A percentile compares a stretch with the other conserved stretches of the same genome.
Evolutionary conservation across 1,139 yeast genomes (phyloP).

Genomic region (Kurtzmaniella quercitrusa): DNA sequence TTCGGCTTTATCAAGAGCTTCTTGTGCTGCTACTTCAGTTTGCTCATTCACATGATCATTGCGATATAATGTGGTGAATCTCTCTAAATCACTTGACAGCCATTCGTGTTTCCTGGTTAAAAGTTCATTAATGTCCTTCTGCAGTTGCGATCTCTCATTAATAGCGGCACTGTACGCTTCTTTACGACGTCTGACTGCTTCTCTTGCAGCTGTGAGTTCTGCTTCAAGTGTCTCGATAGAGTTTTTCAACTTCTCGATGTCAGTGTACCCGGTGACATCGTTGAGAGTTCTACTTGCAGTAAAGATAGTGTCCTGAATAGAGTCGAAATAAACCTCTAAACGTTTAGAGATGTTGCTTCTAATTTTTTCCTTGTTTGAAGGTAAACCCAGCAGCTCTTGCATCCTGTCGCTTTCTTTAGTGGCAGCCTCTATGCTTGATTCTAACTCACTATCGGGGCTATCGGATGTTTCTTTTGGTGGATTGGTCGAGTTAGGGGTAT

Average conservation of each 20-base stretch:
- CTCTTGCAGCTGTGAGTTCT: conserved; percentile 48
- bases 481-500: background rate
- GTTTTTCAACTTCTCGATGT: conserved; percentile 68
- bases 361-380: conserved; percentile 27
- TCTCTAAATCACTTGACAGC: conserved; percentile 73
- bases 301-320: conserved; percentile 61
- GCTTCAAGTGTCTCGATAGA: conserved; percentile 51
- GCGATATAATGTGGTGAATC: conserved; percentile 76
- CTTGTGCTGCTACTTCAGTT: conserved; percentile 52
- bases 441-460: conserved; percentile 9
- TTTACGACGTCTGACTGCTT: conserved; percentile 48
- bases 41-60: conserved; percentile 76
- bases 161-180: conserved; percentile 59
- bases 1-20: conserved; percentile 54
- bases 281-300: conserved; percentile 75
- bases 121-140: conserved; percentile 82
- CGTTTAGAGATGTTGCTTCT: conserved; percentile 23
- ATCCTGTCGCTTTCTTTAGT: background rate
- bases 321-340: conserved; percentile 53
- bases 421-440: conserved; percentile 3
- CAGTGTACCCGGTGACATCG: conserved; percentile 88
- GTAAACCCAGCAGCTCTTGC: conserved; percentile 16
- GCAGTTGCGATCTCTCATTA: conserved; percentile 63
- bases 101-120: conserved; percentile 82
- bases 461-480: conserved; percentile 1